Evolutionary conservation across 192 early-diverging fungal species (phyloP), one percentile per base, ranked within the genome.

Genomic region (Podila verticillata): DNA sequence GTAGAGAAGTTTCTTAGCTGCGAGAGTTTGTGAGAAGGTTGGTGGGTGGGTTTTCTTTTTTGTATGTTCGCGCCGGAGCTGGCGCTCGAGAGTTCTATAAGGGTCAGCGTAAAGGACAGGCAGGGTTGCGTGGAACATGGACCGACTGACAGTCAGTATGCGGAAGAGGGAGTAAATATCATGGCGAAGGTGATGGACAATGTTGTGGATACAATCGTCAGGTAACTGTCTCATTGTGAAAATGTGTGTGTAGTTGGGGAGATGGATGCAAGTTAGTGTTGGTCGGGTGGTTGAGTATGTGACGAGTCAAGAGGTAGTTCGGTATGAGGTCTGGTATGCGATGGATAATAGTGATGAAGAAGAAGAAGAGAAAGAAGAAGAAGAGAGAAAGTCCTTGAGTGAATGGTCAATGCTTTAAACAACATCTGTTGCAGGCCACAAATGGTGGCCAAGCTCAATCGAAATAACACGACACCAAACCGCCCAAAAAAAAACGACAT

Each of bases 71-170:
- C 51, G 30, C 0, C 4, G 49, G 20, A 65, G 24, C 30, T 64
- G 67, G 2, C 44, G 59, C 31, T 77, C 34, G 24, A 77, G 51
- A 1, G 56, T 28, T 39, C 54, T 22, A 22, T 62, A 77, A 22
- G 74, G 74, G 63, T 70, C 68, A n/a, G 61, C 61, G 22, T 77
- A 77, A 48, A 77, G 67, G 48, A 66, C 15, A 5, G 74, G 74
- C 5, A 77, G 57, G 4, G 63, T 63, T 7, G 60, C 44, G 7
- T 44, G 34, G 48, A 77, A 70, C 29, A 77, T 70, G 19, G 67
- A 36, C 20, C 48, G 59, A 31, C 59, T 56, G 47, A 77, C 74
- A 5, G 67, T 65, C 32, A 77, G 29, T 20, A 77, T 48, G 3
- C 35, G 51, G 32, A 48, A 51, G 36, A 77, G 74, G 5, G 74